Evolutionary conservation across 73 alveolate species (phyloP).

Genomic region (Paramecium biaurelia): DNA sequence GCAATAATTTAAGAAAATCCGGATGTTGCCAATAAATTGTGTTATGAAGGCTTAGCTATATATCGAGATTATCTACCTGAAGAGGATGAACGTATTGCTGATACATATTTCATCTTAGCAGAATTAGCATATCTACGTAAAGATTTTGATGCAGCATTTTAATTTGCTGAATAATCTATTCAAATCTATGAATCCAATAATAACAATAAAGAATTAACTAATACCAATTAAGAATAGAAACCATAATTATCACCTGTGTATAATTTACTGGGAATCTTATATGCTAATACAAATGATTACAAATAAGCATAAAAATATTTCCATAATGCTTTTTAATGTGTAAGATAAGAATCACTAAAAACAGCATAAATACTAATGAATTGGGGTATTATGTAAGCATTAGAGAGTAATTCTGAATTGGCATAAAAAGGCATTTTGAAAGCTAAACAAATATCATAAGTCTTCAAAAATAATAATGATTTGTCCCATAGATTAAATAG

Average conservation of each 20-base stretch:
- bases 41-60: conserved; percentile 25
- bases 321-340: neutral
- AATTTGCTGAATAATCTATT: conserved; percentile 25
- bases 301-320: neutral
- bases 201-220: neutral
- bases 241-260: neutral
- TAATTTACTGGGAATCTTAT: neutral
- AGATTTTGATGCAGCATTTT: neutral
- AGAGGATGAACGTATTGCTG: conserved; percentile 19
- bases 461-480: neutral
- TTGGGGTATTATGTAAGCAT: neutral
- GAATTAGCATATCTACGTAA: neutral
- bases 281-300: neutral
- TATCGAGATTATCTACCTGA: neutral
- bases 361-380: neutral
- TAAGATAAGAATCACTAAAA: neutral
- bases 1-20: conserved; percentile 7
- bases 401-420: neutral
- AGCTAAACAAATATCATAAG: neutral
- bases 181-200: neutral
- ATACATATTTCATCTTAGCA: conserved; percentile 11
- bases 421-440: neutral
- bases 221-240: neutral
- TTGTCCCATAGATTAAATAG: neutral
- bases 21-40: neutral